Evolutionary conservation across 805 yeast species (phyloP).

Genomic region (Yamadazyma nakazawae): DNA sequence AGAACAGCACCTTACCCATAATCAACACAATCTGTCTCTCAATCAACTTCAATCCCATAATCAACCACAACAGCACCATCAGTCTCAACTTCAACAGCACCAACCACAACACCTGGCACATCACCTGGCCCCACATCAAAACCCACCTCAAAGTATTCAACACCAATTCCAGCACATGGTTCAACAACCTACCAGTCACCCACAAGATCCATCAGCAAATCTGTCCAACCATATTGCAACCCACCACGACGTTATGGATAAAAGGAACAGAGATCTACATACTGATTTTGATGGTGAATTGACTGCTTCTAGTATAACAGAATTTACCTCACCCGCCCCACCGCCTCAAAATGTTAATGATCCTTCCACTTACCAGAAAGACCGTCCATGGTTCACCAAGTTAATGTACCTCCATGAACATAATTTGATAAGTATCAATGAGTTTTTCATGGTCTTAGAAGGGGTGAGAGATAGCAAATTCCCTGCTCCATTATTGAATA

Average conservation of each 20-base stretch:
- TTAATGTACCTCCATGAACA: conserved; percentile 26
- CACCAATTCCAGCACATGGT: conserved; percentile 2
- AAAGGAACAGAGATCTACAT: conserved; percentile 7
- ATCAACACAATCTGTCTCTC: neutral
- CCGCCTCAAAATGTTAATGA: neutral
- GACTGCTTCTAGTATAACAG: conserved; percentile 1
- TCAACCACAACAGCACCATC: neutral
- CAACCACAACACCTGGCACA: conserved; percentile 17
- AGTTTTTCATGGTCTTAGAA: conserved; percentile 31
- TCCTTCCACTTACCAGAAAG: conserved; percentile 25
- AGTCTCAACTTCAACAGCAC: neutral
- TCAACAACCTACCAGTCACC: neutral
- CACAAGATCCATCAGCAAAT: neutral
- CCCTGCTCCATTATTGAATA: conserved; percentile 34
- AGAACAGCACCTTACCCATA: neutral
- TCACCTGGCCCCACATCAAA: conserved; percentile 11
- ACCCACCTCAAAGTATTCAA: conserved; percentile 18
- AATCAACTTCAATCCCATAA: neutral
- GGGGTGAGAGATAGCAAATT: conserved; percentile 38
- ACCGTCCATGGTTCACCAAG: conserved; percentile 36
- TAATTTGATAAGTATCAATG: conserved; percentile 25
- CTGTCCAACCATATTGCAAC: neutral
- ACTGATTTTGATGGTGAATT: conserved; percentile 11
- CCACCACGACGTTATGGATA: conserved; percentile 2
- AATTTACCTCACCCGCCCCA: conserved; percentile 4